Base-by-base conservation (phyloP, 495 filamentous ascomycete genomes). In the Podospora appendiculata region DNA sequence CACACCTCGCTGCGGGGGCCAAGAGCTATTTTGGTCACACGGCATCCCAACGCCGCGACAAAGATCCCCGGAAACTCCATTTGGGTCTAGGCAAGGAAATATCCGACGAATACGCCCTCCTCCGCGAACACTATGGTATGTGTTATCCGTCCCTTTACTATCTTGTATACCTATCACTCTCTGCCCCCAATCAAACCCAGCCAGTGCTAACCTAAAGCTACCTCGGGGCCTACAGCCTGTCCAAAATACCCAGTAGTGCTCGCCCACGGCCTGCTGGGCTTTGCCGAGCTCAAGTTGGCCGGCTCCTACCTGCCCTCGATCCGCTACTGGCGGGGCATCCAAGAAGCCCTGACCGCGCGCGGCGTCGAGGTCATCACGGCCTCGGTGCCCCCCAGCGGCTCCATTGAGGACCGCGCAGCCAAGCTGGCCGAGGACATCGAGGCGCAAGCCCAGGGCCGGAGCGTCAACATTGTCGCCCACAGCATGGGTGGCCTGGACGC, bases 241-340 rank as follows among this genome's bases (percentile, higher is more conserved):
- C 82, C 85, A 12, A 83, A 84, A 63, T 59, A 90, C 58, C 86
- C 86, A 10, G 79, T 94, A 36, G 83, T 93, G 40, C 83, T 95
- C 7, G 89, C 90, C 8, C 92, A 98, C 72, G 92, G 92, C 40
- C 76, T 98, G 33, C 72, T 98, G 38, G 92, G 92, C 36, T 98
- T 98, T 67, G 84, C 90, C 52, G 86, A 95, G 65, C 71, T 96
- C 45, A 83, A 75, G 33, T 69, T 94, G 6, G 85, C 81, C 8
- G 87, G 89, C 11, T 73, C 70, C 41, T 78, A 78, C 53, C 67
- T 95, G 3, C 91, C 90, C 0, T 79, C 84, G 3, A 81, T 97
- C 18, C 81, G 87, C 38, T 97, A 97, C 66, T 97, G 92, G 92
- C 82, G 86, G 35, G 92, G 92, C 1, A 95, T 97, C 55, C 82